Percentiles rank a stretch among this genome's conserved stretches.
Evolutionary conservation across 176 grass and related monocot genomes (phyloP).

Genomic region (Miscanthus lutarioriparius): DNA sequence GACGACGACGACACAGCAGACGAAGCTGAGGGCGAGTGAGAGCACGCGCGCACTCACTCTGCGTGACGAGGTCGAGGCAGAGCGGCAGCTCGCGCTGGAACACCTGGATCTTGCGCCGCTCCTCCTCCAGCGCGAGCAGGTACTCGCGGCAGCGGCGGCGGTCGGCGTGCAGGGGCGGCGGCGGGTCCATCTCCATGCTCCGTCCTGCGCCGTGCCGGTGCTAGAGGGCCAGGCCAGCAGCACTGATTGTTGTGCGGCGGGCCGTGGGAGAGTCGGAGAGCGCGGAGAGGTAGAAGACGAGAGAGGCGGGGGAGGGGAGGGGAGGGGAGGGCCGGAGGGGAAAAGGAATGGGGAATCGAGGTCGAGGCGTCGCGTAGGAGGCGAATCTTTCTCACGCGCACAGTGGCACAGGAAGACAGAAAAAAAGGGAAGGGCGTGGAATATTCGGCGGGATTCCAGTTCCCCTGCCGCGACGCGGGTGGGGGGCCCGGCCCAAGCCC

Average conservation of each 20-base stretch:
- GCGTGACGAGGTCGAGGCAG: constrained; percentile 77
- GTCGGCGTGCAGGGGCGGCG: background rate
- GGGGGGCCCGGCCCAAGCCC: background rate
- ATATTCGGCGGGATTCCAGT: background rate
- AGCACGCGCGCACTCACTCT: constrained; percentile 33
- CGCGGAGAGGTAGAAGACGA: background rate
- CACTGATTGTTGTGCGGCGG: background rate
- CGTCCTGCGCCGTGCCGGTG: background rate
- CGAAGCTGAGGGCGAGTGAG: too few species aligned
- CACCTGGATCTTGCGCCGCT: constrained; percentile 80
- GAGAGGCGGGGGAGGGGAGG: background rate
- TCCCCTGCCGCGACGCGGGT: background rate
- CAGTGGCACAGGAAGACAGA: too few species aligned
- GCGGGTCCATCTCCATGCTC: constrained; percentile 10
- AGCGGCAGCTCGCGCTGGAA: constrained; percentile 90
- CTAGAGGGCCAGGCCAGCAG: background rate
- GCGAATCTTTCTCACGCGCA: constrained; percentile 56
- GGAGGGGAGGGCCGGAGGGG: too few species aligned
- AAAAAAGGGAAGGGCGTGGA: background rate
- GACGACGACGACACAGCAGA: too few species aligned
- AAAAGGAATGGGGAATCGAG: constrained; percentile 31
- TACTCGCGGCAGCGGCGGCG: constrained; percentile 47
- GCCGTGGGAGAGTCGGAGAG: background rate
- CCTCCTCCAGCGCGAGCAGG: constrained; percentile 77
- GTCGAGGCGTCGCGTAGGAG: constrained; percentile 83